Conservation (phyloP, 192 early-diverging fungal genomes). For the Lobosporangium transversale region DNA sequence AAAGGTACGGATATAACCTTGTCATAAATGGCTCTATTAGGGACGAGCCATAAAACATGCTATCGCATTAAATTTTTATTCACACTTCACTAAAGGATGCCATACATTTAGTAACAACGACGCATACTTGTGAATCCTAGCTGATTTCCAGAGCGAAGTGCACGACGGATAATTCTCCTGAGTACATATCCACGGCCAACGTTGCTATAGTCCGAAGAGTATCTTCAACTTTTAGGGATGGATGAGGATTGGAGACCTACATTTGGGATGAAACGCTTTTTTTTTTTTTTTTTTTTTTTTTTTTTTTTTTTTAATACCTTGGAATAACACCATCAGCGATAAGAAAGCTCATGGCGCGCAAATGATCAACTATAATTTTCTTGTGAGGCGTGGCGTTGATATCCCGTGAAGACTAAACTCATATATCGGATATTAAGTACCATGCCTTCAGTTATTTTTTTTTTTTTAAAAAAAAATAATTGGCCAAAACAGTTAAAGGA, state of each 20-base stretch:
- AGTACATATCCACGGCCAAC: slow-evolving; percentile 68
- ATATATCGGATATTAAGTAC: not conserved
- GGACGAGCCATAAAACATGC: no score
- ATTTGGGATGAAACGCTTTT: no score
- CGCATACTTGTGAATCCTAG: slow-evolving; percentile 59
- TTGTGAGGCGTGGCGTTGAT: slow-evolving; percentile 59
- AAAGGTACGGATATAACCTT: slow-evolving; percentile 57
- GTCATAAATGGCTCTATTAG: slow-evolving; percentile 64
- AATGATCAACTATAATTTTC: slow-evolving; percentile 68
- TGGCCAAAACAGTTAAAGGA: no score
- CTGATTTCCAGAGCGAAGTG: slow-evolving; percentile 65
- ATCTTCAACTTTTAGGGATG: no score
- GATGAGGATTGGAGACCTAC: no score
- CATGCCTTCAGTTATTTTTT: not conserved
- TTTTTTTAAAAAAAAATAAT: not conserved
- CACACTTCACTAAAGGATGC: no score
- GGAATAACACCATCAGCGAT: slow-evolving; percentile 70
- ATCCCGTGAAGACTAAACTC: slow-evolving; percentile 22
- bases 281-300: no score
- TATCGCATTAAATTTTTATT: no score
- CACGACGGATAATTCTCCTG: slow-evolving; percentile 67
- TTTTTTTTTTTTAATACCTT: no score
- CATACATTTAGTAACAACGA: no score
- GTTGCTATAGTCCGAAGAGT: slow-evolving; percentile 57
- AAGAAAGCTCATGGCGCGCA: slow-evolving; percentile 64